Base-by-base conservation (phyloP, 768 basidiomycete species). In the Daedaleopsis sinensis region DNA sequence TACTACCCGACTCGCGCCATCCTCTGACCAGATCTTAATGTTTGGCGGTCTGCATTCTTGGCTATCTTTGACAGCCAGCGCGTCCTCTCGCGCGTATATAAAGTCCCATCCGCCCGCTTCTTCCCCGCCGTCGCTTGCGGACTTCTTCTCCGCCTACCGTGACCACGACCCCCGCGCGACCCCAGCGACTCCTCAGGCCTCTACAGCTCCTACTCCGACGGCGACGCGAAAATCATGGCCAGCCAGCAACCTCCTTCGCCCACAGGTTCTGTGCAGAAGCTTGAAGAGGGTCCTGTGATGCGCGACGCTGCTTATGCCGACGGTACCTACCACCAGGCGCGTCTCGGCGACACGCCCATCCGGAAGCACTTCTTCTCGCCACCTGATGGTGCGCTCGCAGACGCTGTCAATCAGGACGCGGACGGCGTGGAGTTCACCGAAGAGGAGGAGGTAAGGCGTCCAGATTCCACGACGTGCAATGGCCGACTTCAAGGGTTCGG, bases 321-420 rank as follows among this genome's bases (percentile, higher is more conserved):
- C 16, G 83, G 82, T 16, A 82, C 79, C 0, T 71, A 69, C 8
- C 67, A 82, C 61, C 83, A 84, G 62, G 66, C 66, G 16, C 71
- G 72, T 59, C 67, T 82, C 16, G 52, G 57, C 8, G 59, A 38
- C n/a, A 75, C 77, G 0, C 68, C 72, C n/a, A 21, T 47, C 39
- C 37, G 32, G 35, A 46, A 47, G 47, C 52, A 78, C 72, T 71
- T 71, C 61, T 72, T 72, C 62, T 65, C 67, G 0, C 65, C 62
- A 2, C 63, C 68, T 23, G 66, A 68, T 58, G 65, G 74, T 19
- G 63, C 70, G 0, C 76, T 77, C 43, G 82, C 84, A 5, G 79
- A 82, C 7, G 84, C 83, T 10, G 81, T 85, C 9, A 74, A 84
- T 63, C 72, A 63, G 5, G 83, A 84, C 67, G 84, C 84, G 1